Evolutionary conservation across 257 asterid species (phyloP).

Genomic region (Penstemon eatonii): DNA sequence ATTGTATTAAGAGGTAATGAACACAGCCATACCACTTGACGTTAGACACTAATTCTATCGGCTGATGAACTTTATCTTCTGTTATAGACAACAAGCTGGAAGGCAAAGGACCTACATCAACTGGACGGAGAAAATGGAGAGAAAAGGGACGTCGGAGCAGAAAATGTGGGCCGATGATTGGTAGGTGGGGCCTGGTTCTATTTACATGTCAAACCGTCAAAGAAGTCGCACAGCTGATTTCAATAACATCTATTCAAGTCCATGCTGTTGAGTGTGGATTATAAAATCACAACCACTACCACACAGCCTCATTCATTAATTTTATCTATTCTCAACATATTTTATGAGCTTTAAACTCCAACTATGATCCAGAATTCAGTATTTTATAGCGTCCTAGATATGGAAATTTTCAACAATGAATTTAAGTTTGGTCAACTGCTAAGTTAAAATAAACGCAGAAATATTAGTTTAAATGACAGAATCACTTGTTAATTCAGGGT

Average conservation of each 20-base stretch:
- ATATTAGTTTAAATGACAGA: not conserved
- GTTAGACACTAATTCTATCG: not conserved
- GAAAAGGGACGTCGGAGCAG: not conserved
- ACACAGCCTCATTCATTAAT: not conserved
- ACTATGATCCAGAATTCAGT: not conserved
- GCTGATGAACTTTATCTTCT: not conserved
- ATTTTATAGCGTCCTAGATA: not conserved
- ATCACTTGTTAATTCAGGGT: conserved; percentile 2
- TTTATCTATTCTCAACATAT: not conserved
- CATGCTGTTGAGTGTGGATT: not conserved
- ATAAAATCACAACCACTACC: not conserved
- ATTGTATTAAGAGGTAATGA: conserved; percentile 9
- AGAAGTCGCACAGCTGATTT: too few relatives aligned
- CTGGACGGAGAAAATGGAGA: conserved; percentile 4
- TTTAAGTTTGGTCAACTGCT: not conserved
- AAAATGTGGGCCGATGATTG: not conserved
- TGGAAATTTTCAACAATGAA: not conserved
- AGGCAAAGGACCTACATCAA: conserved; percentile 14
- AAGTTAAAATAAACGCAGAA: not conserved
- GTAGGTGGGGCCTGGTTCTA: not conserved
- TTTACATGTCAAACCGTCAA: too few relatives aligned
- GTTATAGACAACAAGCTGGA: conserved; percentile 5
- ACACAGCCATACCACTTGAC: not conserved
- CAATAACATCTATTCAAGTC: too few relatives aligned
- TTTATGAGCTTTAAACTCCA: conserved; percentile 7